These are phyloP conservation scores for Russula earlei DNA, from an alignment of 768 basidiomycete genomes.

Conservation along the genomic window DNA sequence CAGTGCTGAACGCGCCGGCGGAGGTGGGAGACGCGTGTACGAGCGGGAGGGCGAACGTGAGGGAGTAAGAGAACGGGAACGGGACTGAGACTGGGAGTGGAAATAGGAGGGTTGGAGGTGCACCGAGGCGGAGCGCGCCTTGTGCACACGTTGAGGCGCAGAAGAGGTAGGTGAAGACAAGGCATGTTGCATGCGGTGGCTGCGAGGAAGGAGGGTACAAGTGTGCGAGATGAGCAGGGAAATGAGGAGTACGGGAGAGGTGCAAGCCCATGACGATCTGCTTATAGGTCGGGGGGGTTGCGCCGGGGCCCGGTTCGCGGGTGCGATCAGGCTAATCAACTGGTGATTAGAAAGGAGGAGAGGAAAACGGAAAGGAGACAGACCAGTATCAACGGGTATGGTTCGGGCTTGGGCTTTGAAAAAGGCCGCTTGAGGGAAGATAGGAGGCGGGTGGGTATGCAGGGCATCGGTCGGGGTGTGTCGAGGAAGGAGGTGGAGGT, in stretches of 20 bases:
- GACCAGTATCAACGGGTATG: neutral
- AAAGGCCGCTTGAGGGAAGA: constrained; percentile 11
- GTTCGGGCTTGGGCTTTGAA: constrained; percentile 1
- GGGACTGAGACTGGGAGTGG: neutral
- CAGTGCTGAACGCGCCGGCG: constrained; percentile 55
- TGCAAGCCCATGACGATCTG: constrained; percentile 80
- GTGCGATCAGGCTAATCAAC: constrained; percentile 23
- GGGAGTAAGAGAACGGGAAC: neutral
- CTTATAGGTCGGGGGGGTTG: constrained; percentile 52
- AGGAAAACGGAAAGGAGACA: neutral
- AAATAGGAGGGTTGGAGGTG: constrained; percentile 1
- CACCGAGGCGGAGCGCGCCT: constrained; percentile 23
- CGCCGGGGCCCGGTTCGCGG: constrained; percentile 32
- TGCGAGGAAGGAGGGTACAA: neutral
- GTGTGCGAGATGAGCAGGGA: constrained; percentile 33
- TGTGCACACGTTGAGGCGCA: constrained; percentile 20
- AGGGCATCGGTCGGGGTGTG: neutral
- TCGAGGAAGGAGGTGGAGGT: neutral
- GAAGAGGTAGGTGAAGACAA: constrained; percentile 19
- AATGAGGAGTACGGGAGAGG: constrained; percentile 64
- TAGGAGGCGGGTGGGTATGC: constrained; percentile 7
- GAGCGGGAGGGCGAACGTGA: neutral
- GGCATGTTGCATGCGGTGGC: neutral
- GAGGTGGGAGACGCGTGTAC: constrained; percentile 33
- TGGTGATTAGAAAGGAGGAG: neutral